Percentiles rank a stretch among this genome's conserved stretches.
Conservation (phyloP, 2,329 filamentous ascomycete species). For the Xylaria sp. region DNA sequence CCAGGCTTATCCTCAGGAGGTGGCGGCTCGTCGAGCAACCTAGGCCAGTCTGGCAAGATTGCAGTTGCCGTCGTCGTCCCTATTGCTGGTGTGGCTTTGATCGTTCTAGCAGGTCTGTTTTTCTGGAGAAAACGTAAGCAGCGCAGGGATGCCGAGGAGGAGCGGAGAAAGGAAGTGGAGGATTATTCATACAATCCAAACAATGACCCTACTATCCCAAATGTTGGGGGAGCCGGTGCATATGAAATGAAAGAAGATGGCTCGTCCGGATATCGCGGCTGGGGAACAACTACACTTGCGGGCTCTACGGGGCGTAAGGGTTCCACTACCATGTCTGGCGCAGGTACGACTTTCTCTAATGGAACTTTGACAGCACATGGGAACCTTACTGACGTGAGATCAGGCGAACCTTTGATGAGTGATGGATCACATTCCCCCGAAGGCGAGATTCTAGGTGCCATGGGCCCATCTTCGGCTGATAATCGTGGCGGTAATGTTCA, state of each 20-base stretch:
- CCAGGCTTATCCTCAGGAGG: conserved; percentile 38
- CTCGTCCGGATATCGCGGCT: conserved; percentile 87
- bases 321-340: conserved; percentile 84
- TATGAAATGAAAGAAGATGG: conserved; percentile 84
- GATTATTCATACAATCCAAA: conserved; percentile 99
- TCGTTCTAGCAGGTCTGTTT: conserved; percentile 80
- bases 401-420: conserved; percentile 72
- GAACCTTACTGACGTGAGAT: conserved; percentile 74
- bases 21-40: conserved; percentile 53
- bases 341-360: conserved; percentile 77
- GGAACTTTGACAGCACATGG: conserved; percentile 74
- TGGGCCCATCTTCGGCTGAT: conserved; percentile 76
- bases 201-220: conserved; percentile 81
- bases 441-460: conserved; percentile 83
- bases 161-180: conserved; percentile 93
- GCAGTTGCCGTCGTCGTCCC: conserved; percentile 95
- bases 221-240: conserved; percentile 62
- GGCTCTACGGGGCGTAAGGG: conserved; percentile 81
- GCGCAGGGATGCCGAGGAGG: conserved; percentile 84
- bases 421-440: conserved; percentile 69
- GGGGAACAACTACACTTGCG: conserved; percentile 80
- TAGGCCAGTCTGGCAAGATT: conserved; percentile 76
- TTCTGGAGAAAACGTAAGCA: conserved; percentile 92
- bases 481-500: conserved; percentile 78
- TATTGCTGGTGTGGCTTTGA: conserved; percentile 84